Evolutionary conservation across 768 basidiomycete genomes (phyloP).

Genomic region (Mycena vitilis): DNA sequence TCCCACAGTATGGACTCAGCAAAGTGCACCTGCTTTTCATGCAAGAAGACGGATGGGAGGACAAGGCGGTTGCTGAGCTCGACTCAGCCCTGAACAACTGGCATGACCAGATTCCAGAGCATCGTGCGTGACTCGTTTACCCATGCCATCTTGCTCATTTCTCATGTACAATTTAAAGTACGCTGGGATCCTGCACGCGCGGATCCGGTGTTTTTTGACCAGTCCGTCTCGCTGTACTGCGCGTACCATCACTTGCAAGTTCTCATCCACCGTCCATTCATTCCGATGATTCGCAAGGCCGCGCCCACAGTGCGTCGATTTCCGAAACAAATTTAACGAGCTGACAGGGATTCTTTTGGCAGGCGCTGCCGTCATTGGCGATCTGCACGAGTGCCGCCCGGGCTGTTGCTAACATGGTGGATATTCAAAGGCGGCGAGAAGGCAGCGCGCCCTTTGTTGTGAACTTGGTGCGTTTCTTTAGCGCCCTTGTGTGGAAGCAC

Average conservation of each 20-base stretch:
- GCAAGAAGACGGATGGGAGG: slow-evolving; percentile 64
- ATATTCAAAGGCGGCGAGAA: slow-evolving; percentile 55
- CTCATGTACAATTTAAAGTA: slow-evolving; percentile 41
- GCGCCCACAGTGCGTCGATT: slow-evolving; percentile 34
- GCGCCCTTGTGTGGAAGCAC: neutral
- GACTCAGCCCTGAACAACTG: slow-evolving; percentile 83
- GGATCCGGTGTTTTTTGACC: slow-evolving; percentile 58
- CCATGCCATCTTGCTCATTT: too few relatives aligned
- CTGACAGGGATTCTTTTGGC: neutral
- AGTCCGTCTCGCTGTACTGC: slow-evolving; percentile 65
- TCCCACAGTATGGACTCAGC: slow-evolving; percentile 70
- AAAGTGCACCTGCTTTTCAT: slow-evolving; percentile 64
- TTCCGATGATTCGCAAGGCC: slow-evolving; percentile 70
- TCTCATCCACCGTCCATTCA: slow-evolving; percentile 82
- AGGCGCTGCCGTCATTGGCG: slow-evolving; percentile 70
- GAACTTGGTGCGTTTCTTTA: neutral
- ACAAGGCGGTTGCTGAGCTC: slow-evolving; percentile 75
- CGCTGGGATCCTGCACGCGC: slow-evolving; percentile 55
- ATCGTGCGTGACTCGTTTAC: neutral
- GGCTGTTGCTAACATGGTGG: slow-evolving; percentile 78
- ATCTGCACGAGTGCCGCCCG: slow-evolving; percentile 89
- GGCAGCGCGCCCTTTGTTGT: slow-evolving; percentile 39
- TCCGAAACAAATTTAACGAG: neutral
- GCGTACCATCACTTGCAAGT: slow-evolving; percentile 69
- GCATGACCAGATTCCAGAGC: slow-evolving; percentile 42